phyloP scores from a whole-genome alignment of 2,329 filamentous ascomycete genomes.

The Gremmenia infestans region DNA sequence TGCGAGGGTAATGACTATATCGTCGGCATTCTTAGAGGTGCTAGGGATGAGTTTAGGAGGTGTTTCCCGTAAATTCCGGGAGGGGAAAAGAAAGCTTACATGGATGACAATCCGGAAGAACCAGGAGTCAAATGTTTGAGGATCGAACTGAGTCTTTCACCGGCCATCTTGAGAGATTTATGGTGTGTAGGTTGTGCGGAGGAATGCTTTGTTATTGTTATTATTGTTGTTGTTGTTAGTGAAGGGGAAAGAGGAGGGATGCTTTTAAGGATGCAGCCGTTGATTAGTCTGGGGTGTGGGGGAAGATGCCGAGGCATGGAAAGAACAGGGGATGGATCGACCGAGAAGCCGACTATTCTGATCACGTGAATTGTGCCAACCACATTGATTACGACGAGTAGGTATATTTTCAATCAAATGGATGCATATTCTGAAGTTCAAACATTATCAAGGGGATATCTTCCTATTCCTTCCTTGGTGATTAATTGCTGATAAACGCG shows the following conservation, averaged over 20 bases:
- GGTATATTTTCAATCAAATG: too few species aligned
- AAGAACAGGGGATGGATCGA: background rate
- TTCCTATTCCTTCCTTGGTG: too few species aligned
- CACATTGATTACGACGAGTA: too few species aligned
- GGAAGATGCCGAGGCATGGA: background rate
- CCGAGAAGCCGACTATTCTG: background rate
- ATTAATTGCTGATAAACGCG: too few species aligned
- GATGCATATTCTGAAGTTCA: too few species aligned
- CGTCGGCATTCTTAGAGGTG: constrained; percentile 88
- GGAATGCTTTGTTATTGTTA: background rate
- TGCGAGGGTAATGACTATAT: constrained; percentile 93
- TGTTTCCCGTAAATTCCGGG: constrained; percentile 9
- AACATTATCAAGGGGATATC: too few species aligned
- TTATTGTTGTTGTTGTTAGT: background rate
- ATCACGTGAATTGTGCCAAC: too few species aligned
- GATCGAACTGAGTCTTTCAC: constrained; percentile 81
- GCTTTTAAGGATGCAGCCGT: background rate
- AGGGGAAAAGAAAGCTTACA: constrained; percentile 54
- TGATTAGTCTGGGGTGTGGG: background rate
- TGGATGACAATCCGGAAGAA: constrained; percentile 64
- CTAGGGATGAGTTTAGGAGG: constrained; percentile 41
- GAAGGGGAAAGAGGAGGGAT: background rate
- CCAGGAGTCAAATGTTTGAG: constrained; percentile 78
- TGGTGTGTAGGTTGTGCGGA: background rate
- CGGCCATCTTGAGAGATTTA: constrained; percentile 56